Conservation (phyloP, 148 eudicot genomes). For the Rhododendron kiyosumense region DNA sequence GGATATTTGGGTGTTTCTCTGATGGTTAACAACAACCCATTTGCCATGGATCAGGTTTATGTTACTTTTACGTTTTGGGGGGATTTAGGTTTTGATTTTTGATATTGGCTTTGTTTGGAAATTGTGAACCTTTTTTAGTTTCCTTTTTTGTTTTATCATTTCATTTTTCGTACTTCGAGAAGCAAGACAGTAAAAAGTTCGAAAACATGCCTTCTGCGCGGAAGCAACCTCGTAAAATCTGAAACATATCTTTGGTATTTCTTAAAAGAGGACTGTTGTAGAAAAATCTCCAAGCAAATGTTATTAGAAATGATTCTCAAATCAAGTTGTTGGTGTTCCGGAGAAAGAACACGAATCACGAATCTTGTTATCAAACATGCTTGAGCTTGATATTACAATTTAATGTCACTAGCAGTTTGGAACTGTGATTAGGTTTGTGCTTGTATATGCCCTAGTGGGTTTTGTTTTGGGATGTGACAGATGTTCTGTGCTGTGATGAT, state of each 20-base stretch:
- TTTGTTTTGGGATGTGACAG: neutral
- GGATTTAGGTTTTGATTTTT: neutral
- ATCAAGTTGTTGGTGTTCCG: neutral
- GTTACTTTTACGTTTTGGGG: neutral
- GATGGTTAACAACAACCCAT: neutral
- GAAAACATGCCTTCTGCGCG: neutral
- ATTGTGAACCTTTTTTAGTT: neutral
- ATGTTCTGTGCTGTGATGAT: neutral
- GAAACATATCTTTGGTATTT: neutral
- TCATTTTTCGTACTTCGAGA: neutral
- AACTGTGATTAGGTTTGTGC: neutral
- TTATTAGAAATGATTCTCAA: neutral
- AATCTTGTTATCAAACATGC: neutral
- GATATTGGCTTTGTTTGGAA: neutral
- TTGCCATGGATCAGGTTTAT: neutral
- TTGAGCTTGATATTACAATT: neutral
- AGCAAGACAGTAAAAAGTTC: neutral
- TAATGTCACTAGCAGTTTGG: neutral
- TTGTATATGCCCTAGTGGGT: neutral
- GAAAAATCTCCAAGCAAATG: neutral
- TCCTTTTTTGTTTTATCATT: neutral
- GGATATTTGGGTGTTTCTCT: neutral
- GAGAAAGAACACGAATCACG: neutral
- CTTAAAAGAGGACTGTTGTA: neutral
- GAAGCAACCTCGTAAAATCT: neutral